phyloP scores from a whole-genome alignment of 73 alveolate genomes.

The Paramecium primaurelia region DNA sequence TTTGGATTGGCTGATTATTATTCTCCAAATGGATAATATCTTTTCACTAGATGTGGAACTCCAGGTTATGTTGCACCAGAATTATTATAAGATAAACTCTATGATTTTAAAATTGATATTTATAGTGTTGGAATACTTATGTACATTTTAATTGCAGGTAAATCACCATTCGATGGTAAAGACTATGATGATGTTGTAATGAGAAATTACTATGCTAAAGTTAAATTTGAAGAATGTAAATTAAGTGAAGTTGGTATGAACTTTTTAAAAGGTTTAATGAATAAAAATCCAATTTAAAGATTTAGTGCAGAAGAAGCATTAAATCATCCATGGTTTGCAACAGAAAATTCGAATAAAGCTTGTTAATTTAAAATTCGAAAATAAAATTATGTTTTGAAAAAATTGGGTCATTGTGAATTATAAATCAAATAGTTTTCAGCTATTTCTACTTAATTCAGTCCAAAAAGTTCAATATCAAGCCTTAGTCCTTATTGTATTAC shows the following conservation, averaged over 20 bases:
- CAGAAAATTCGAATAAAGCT: background rate
- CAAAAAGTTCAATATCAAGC: background rate
- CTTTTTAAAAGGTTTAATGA: background rate
- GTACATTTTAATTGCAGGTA: conserved; percentile 33
- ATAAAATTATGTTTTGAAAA: background rate
- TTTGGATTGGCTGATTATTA: conserved; percentile 68
- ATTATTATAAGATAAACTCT: conserved; percentile 70
- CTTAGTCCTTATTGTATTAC: background rate
- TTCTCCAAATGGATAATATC: conserved; percentile 32
- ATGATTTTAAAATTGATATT: conserved; percentile 58
- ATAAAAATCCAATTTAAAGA: background rate
- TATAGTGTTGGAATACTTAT: conserved; percentile 55
- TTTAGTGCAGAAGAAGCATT: conserved; percentile 30
- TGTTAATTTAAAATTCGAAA: background rate
- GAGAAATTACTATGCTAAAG: background rate
- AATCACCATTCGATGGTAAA: conserved; percentile 14
- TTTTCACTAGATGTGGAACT: conserved; percentile 85
- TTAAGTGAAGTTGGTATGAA: conserved; percentile 7
- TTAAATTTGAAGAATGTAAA: background rate
- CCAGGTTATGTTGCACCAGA: conserved; percentile 98
- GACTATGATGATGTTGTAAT: background rate
- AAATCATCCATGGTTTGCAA: conserved; percentile 6
- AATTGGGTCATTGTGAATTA: background rate
- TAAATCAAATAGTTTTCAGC: background rate
- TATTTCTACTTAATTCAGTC: background rate